phyloP scores from a whole-genome alignment of 495 filamentous ascomycete genomes.

The Haplographium delicatum region DNA sequence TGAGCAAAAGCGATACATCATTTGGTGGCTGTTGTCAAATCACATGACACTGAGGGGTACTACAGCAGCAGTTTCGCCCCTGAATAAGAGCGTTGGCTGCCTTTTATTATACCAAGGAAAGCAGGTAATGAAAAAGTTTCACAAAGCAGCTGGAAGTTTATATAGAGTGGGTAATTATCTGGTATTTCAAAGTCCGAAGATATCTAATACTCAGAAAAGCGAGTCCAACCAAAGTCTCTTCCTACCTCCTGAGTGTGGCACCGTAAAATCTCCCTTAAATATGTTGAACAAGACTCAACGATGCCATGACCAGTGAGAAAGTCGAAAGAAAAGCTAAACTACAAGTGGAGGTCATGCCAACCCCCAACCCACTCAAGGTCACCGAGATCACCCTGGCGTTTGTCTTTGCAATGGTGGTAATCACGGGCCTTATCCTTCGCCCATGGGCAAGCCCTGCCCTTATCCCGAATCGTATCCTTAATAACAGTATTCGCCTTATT shows the following conservation, averaged over 20 bases:
- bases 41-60: too few species aligned
- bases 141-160: neutral
- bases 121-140: too few species aligned
- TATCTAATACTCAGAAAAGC: conserved; percentile 31
- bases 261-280: conserved; percentile 5
- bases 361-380: conserved; percentile 88
- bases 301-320: conserved; percentile 10
- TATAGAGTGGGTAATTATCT: conserved; percentile 31
- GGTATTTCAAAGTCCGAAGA: conserved; percentile 24
- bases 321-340: conserved; percentile 35
- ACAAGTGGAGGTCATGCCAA: conserved; percentile 57
- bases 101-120: too few species aligned
- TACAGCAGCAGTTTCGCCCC: too few species aligned
- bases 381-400: conserved; percentile 59
- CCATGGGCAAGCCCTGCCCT: conserved; percentile 23
- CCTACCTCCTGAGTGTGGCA: conserved; percentile 5
- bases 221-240: conserved; percentile 19
- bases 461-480: conserved; percentile 17
- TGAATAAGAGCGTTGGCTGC: too few species aligned
- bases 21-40: too few species aligned
- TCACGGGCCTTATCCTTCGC: conserved; percentile 19
- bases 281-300: conserved; percentile 13
- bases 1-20: too few species aligned
- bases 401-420: conserved; percentile 34
- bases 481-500: conserved; percentile 28